These are phyloP conservation scores for Aquilaria sinensis DNA, from an alignment of 345 rosid species.

Conservation along the genomic window DNA sequence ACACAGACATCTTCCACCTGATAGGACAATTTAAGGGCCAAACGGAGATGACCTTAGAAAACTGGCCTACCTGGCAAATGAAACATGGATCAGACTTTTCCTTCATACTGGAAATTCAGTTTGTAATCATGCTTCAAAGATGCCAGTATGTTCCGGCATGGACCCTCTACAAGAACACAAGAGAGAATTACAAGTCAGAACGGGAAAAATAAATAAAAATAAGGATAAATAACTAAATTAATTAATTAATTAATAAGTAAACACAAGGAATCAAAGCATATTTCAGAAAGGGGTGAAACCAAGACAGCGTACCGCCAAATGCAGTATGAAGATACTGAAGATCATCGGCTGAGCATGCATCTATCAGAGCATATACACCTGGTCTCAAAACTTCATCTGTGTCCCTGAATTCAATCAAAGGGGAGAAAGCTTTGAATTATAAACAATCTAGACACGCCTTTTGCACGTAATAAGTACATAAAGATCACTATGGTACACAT, in stretches of 20 bases:
- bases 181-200: slow-evolving; percentile 9
- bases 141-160: slow-evolving; percentile 76
- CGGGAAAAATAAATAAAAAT: background rate
- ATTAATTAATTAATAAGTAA: no score
- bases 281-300: background rate
- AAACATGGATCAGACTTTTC: slow-evolving; percentile 58
- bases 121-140: slow-evolving; percentile 73
- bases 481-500: background rate
- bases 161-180: slow-evolving; percentile 68
- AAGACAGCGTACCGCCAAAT: slow-evolving; percentile 62
- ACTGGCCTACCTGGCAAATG: background rate
- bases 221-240: background rate
- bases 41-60: background rate
- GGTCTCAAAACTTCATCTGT: slow-evolving; percentile 85
- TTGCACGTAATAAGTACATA: no score
- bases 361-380: slow-evolving; percentile 84
- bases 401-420: slow-evolving; percentile 49
- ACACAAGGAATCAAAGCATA: background rate
- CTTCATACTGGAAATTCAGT: slow-evolving; percentile 68
- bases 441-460: no score
- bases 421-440: slow-evolving; percentile 2
- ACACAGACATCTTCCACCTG: no score
- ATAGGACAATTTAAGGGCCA: no score
- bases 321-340: slow-evolving; percentile 80
- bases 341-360: slow-evolving; percentile 70